phyloP scores from a whole-genome alignment of 106 monocot genomes.

The Vanilla planifolia region DNA sequence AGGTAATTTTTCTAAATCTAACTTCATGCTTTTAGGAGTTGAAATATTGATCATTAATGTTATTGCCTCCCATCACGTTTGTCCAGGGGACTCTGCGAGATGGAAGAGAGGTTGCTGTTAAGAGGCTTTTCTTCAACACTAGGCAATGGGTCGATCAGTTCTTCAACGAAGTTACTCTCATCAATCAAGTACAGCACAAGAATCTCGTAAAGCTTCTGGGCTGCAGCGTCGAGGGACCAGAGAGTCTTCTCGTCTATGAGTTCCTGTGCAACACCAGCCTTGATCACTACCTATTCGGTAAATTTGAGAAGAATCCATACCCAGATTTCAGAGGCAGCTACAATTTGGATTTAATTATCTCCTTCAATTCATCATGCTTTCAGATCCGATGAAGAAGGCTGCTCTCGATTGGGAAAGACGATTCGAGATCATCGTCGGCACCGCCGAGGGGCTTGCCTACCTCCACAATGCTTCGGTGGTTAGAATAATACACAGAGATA shows the following conservation, averaged over 20 bases:
- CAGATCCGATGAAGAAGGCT: constrained; percentile 39
- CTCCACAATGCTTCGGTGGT: constrained; percentile 42
- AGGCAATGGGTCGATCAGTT: constrained; percentile 49
- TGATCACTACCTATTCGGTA: constrained; percentile 56
- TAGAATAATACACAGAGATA: constrained; percentile 68
- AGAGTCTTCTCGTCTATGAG: constrained; percentile 64
- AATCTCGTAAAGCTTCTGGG: constrained; percentile 60
- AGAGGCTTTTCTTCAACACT: constrained; percentile 58
- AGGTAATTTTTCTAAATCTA: constrained; percentile 38
- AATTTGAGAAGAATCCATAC: neutral
- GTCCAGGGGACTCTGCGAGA: constrained; percentile 53
- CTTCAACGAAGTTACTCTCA: constrained; percentile 55
- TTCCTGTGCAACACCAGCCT: constrained; percentile 58
- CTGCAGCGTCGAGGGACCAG: constrained; percentile 58
- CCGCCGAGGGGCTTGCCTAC: constrained; percentile 58
- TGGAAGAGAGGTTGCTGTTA: constrained; percentile 69
- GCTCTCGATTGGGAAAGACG: constrained; percentile 49
- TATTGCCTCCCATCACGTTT: too few relatives aligned
- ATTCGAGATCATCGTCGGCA: constrained; percentile 52
- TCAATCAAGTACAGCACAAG: constrained; percentile 63
- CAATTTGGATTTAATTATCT: neutral
- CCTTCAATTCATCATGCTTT: too few relatives aligned
- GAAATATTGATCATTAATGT: too few relatives aligned
- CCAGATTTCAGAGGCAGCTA: neutral
- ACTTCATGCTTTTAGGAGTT: too few relatives aligned